phyloP scores from a whole-genome alignment of 2,329 filamentous ascomycete species.

The Tolypocladium paradoxum region DNA sequence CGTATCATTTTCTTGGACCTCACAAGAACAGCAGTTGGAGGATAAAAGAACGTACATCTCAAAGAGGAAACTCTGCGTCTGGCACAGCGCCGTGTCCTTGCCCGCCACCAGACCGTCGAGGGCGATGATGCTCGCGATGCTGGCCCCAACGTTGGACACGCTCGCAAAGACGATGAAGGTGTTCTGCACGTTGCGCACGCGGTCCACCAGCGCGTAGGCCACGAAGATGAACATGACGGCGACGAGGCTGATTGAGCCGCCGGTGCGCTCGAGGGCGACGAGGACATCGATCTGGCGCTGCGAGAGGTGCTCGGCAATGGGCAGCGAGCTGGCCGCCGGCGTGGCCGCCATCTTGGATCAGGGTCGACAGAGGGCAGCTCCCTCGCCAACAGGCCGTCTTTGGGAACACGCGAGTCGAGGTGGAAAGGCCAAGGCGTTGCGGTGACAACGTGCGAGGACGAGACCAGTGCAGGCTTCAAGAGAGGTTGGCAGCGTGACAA shows the following conservation, averaged over 20 bases:
- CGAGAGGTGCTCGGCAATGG: slow-evolving; percentile 18
- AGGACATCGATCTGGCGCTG: slow-evolving; percentile 28
- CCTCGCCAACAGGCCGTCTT: neutral
- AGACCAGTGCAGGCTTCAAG: neutral
- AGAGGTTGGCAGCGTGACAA: neutral
- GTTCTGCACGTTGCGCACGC: slow-evolving; percentile 47
- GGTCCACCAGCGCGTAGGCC: slow-evolving; percentile 38
- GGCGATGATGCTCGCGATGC: slow-evolving; percentile 59
- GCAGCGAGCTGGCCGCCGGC: neutral
- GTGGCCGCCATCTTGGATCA: neutral
- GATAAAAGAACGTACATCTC: slow-evolving; percentile 47
- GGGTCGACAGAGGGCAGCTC: neutral
- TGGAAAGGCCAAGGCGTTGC: neutral
- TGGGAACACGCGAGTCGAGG: too few species aligned
- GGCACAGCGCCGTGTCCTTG: slow-evolving; percentile 45
- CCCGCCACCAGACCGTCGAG: slow-evolving; percentile 50
- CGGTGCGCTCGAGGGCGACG: slow-evolving; percentile 39
- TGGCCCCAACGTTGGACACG: slow-evolving; percentile 47
- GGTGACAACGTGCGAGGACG: neutral
- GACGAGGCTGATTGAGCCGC: slow-evolving; percentile 41
- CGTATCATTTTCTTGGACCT: neutral
- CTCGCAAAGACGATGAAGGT: slow-evolving; percentile 53
- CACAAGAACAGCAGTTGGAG: slow-evolving; percentile 19
- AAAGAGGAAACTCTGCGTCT: slow-evolving; percentile 49
- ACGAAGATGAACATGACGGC: slow-evolving; percentile 41